Evolutionary conservation across 768 basidiomycete species (phyloP).

Genomic region (Podaxis carcinomalis): DNA sequence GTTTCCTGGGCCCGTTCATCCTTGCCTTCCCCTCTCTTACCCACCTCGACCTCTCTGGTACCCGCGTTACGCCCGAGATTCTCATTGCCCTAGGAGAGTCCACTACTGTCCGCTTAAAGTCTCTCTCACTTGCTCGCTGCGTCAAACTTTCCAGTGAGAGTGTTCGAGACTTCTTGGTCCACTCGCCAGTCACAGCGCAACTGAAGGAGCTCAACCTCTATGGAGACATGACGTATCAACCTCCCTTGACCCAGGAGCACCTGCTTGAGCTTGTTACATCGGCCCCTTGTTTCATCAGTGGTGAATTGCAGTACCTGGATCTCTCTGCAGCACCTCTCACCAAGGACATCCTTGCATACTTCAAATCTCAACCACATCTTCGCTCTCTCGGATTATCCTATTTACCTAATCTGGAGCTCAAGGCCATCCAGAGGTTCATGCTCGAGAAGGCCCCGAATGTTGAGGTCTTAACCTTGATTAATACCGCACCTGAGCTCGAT

Average conservation of each 20-base stretch:
- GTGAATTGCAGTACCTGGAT: conserved; percentile 82
- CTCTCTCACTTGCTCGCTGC: conserved; percentile 84
- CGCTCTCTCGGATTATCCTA: conserved; percentile 90
- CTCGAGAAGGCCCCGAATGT: conserved; percentile 63
- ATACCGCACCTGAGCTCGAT: conserved; percentile 74
- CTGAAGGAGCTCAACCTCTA: conserved; percentile 83
- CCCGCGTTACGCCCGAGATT: conserved; percentile 74
- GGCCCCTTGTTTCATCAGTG: conserved; percentile 78
- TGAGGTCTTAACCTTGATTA: conserved; percentile 80
- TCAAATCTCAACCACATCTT: conserved; percentile 64
- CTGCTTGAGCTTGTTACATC: conserved; percentile 59
- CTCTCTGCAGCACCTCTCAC: conserved; percentile 81
- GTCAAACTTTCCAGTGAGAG: conserved; percentile 77
- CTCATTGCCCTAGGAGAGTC: conserved; percentile 64
- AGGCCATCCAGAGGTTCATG: conserved; percentile 65
- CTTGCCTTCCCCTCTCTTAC: conserved; percentile 82
- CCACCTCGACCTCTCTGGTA: conserved; percentile 88
- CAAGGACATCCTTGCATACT: conserved; percentile 44
- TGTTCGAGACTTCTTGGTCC: conserved; percentile 67
- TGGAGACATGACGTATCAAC: conserved; percentile 81
- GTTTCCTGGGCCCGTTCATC: conserved; percentile 68
- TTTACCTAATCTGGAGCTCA: conserved; percentile 67
- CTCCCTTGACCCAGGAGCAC: conserved; percentile 64
- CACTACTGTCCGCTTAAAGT: conserved; percentile 61
- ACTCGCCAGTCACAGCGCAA: conserved; percentile 56